These are phyloP conservation scores for Penicillium daleae DNA, from an alignment of 495 filamentous ascomycete species.

Conservation along the genomic window DNA sequence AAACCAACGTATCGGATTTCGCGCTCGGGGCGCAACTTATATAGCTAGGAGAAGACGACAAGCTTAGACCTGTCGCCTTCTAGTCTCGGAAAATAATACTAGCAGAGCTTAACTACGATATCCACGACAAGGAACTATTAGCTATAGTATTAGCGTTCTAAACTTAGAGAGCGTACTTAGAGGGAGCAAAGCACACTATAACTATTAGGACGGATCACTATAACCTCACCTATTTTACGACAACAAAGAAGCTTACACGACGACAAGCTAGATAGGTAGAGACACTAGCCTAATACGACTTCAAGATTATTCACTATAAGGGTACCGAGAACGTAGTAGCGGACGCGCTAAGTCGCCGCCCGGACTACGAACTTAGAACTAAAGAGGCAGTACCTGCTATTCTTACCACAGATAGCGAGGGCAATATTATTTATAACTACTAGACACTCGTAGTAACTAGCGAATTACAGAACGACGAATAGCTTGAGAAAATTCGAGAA, in stretches of 20 bases:
- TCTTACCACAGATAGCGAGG: neutral
- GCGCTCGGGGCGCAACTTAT: neutral
- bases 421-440: constrained; percentile 4
- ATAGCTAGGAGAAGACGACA: neutral
- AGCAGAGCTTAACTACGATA: constrained; percentile 4
- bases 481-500: neutral
- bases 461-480: neutral
- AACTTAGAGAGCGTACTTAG: constrained; percentile 2
- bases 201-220: neutral
- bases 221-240: neutral
- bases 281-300: constrained; percentile 2
- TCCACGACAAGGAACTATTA: constrained; percentile 6
- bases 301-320: constrained; percentile 7
- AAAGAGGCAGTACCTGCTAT: neutral
- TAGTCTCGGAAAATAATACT: neutral
- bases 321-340: neutral
- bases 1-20: neutral
- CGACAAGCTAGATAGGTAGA: constrained; percentile 3
- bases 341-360: neutral
- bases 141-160: constrained; percentile 9
- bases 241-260: neutral
- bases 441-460: constrained; percentile 4
- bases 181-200: constrained; percentile 7
- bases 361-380: neutral
- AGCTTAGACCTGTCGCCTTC: constrained; percentile 5